A percentile compares a stretch with the other conserved stretches of the same genome.
Conservation (phyloP, 345 rosid species). For the Kernera saxatilis region DNA sequence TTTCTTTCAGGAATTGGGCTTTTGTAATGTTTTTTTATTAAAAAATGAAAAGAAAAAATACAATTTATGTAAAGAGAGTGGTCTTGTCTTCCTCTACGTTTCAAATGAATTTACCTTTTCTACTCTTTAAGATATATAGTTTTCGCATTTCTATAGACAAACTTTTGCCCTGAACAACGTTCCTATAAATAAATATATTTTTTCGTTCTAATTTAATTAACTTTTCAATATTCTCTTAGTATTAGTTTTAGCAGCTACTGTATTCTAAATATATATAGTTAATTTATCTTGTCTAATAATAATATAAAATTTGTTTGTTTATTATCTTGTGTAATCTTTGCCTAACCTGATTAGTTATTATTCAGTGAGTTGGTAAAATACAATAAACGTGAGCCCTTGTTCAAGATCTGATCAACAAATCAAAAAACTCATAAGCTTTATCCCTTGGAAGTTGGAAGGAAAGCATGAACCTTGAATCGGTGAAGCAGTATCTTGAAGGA, state of each 20-base stretch:
- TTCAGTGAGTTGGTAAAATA: too few relatives aligned
- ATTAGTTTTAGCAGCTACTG: too few relatives aligned
- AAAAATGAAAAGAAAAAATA: background rate
- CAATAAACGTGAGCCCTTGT: background rate
- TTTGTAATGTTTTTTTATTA: slow-evolving; percentile 14
- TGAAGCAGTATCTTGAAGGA: slow-evolving; percentile 60
- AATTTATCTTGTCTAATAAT: too few relatives aligned
- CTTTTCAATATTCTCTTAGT: too few relatives aligned
- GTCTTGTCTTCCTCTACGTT: background rate
- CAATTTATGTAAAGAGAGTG: slow-evolving; percentile 27
- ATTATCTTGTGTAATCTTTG: too few relatives aligned
- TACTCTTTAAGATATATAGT: slow-evolving; percentile 1
- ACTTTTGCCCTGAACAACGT: background rate
- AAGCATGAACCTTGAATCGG: slow-evolving; percentile 50
- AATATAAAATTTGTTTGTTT: too few relatives aligned
- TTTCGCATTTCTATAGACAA: background rate
- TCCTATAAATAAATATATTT: too few relatives aligned
- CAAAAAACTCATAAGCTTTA: background rate
- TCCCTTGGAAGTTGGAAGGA: background rate
- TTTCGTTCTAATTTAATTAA: too few relatives aligned
- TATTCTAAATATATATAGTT: too few relatives aligned
- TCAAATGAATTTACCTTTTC: background rate
- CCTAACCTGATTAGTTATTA: too few relatives aligned
- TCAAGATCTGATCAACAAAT: background rate
- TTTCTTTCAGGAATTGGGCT: background rate